Base-by-base conservation (phyloP, 2,329 filamentous ascomycete genomes). In the Diaporthe vexans region DNA sequence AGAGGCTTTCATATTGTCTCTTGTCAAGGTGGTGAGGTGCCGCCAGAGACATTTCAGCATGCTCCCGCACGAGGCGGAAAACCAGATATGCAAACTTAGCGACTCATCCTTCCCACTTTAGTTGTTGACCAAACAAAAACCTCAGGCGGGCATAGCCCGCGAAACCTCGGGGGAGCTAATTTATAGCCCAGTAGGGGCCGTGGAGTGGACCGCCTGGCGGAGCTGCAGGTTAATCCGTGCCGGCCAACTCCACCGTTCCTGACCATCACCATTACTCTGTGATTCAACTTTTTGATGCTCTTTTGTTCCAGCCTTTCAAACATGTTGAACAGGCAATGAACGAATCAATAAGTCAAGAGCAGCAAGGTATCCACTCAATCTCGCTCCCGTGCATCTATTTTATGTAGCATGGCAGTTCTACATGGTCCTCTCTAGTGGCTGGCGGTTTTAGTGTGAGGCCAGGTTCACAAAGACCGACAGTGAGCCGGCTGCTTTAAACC, bases 31-130 rank as follows among this genome's bases (percentile, higher is more conserved):
- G 90, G 91, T 92, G 86, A 89, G 83, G 81, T 87, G 88, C 86
- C 74, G 89, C 89, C 88, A 84, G 86, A 74, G 85, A 90, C 90
- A 93, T 91, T 76, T 91, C 90, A 90, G 85, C 91, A 92, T 87
- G 85, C 86, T 86, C 86, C 88, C 86, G 85, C 83, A 33, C 80
- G 83, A 79, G 85, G 83, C 85, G 84, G 85, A 87, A 86, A 83
- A 80, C 83, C 83, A 85, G n/a, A 89, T 92, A 83, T 85, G 83
- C 85, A 88, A 82, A 83, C 85, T 81, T 88, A 88, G 89, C 90
- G 88, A 86, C 91, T 94, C 93, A 89, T 95, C 93, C 93, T 88
- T 83, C 90, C 91, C 92, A 92, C 90, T 90, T 91, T 94, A 94
- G 92, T 94, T 94, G 91, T 84, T n/a, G n/a, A n/a, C n/a, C n/a